Percentiles rank a stretch among this genome's conserved stretches.
These are phyloP conservation scores for Lagenidium giganteum DNA, from an alignment of 352 stramenopile genomes.

Conservation along the genomic window DNA sequence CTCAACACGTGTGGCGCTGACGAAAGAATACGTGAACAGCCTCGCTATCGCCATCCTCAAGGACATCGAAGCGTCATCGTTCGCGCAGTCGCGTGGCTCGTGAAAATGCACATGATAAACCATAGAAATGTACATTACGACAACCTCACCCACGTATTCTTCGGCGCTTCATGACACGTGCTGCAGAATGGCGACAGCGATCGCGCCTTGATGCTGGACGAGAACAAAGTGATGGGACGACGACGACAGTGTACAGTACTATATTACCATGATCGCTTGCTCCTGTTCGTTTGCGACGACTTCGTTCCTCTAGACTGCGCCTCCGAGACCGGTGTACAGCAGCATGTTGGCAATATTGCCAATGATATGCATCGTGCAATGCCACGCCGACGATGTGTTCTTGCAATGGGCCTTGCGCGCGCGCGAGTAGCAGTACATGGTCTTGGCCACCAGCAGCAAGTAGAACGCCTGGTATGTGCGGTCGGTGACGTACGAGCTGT, in stretches of 20 bases:
- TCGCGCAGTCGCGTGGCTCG: constrained; percentile 30
- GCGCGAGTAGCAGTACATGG: constrained; percentile 50
- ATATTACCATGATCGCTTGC: too few relatives aligned
- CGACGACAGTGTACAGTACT: too few relatives aligned
- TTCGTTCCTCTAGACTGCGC: constrained; percentile 9
- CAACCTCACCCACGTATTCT: too few relatives aligned
- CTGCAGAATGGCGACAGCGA: too few relatives aligned
- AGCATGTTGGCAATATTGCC: constrained; percentile 59
- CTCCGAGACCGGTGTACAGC: constrained; percentile 44
- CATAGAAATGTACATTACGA: too few relatives aligned
- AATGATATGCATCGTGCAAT: constrained; percentile 56
- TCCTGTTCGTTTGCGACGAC: too few relatives aligned
- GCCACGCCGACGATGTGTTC: constrained; percentile 53
- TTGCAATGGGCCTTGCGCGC: constrained; percentile 39
- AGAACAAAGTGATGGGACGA: too few relatives aligned
- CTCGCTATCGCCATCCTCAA: constrained; percentile 19
- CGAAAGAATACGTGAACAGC: constrained; percentile 31
- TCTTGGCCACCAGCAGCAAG: constrained; percentile 40
- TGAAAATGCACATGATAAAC: constrained; percentile 10
- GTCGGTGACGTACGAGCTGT: constrained; percentile 27
- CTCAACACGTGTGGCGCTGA: constrained; percentile 24
- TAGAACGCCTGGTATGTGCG: constrained; percentile 41
- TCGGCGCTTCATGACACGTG: too few relatives aligned
- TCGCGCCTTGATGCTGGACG: constrained; percentile 20
- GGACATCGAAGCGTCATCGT: constrained; percentile 34